Base-by-base conservation (phyloP, 805 yeast genomes). In the Suhomyces vadensis region DNA sequence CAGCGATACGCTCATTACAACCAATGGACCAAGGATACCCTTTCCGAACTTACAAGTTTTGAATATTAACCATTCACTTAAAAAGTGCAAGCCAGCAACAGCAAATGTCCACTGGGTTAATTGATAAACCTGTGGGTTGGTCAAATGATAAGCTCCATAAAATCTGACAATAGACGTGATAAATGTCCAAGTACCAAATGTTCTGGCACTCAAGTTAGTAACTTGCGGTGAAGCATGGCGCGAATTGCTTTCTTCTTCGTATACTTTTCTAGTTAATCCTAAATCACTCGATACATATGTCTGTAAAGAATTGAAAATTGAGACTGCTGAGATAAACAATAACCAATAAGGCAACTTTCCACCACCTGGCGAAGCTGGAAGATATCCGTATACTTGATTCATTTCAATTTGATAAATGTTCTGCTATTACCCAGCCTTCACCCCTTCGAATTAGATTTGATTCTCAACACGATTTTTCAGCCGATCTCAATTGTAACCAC, bases 171-270 rank as follows among this genome's bases (percentile, higher is more conserved):
- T 73, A 1, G 96, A 79, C 2, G 96, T 83, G 54, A 91, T 76
- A 31, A 91, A 72, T 0, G 99, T 94, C 99, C 99, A 94, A 0
- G 99, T 94, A 25, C 99, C 99, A 64, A 94, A 94, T 0, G 99
- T 92, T 57, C 99, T 79, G n/a, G 97, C 96, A 54, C 94, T 82
- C 52, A 94, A 73, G 10, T 69, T 64, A 5, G 74, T 68, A 9
- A 71, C 71, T 42, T 69, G 70, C 6, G 59, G 50, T 3, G 57
- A 49, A 6, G 60, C 57, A 13, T 65, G 65, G 9, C 50, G 42
- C 13, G 44, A 61, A 58, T 49, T 37, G 31, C 49, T 46, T 24
- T 50, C 53, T 14, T 44, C 43, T 25, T 78, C 84, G 61, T 94
- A 94, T 6, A 94, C 97, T 51, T 82, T 75, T 53, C 85, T 81